These are phyloP conservation scores for Russula dissimulans DNA, from an alignment of 768 basidiomycete species.

Conservation along the genomic window DNA sequence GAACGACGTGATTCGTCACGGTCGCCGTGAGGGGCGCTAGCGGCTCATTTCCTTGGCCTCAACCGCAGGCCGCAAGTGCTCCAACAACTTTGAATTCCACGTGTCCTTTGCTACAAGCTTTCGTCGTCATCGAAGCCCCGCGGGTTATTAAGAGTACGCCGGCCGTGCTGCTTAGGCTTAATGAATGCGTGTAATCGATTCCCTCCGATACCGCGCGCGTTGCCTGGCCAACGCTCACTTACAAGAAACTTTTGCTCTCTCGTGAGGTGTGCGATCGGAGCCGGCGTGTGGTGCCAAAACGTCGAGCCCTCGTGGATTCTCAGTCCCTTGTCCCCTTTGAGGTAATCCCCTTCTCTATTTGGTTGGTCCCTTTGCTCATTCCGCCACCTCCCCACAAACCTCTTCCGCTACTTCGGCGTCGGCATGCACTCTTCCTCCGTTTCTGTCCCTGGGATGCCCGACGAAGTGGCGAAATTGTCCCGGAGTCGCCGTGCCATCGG, in stretches of 20 bases:
- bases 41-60: not conserved
- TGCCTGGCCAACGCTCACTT: conserved; percentile 2
- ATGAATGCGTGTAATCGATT: not conserved
- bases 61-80: not conserved
- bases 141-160: not conserved
- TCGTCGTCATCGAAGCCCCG: not conserved
- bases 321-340: not conserved
- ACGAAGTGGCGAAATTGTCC: not conserved
- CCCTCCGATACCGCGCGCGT: not conserved
- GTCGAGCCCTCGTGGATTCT: not conserved
- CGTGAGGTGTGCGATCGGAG: not conserved
- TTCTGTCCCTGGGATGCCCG: not conserved
- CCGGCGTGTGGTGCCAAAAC: not conserved
- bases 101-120: not conserved
- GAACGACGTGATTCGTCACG: not conserved
- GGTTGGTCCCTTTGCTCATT: too few relatives aligned
- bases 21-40: not conserved
- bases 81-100: not conserved
- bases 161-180: not conserved
- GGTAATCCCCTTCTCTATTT: not conserved
- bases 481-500: conserved; percentile 9
- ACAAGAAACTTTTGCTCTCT: too few relatives aligned
- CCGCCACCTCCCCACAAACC: not conserved
- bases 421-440: not conserved
- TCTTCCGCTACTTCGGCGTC: not conserved